Base-by-base conservation (phyloP, 129 eudicot genomes). In the Helianthus tuberosus region DNA sequence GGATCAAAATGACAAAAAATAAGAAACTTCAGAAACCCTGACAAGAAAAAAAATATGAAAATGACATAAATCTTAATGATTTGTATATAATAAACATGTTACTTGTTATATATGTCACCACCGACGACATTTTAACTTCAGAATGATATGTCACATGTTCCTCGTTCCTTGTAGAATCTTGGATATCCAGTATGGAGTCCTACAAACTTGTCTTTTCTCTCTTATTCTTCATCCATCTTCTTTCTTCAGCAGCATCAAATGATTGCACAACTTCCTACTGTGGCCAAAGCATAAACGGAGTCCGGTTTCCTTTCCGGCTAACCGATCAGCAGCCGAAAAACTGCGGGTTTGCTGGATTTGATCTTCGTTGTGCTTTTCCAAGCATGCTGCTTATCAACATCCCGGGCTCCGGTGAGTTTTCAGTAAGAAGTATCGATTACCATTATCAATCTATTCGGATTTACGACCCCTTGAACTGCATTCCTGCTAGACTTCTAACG, bases 261-360 rank as follows among this genome's bases (percentile, higher is more conserved):
- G 50, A 61, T 66, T 87, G 92, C 75, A 76, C 77, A 1, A 13
- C 54, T 51, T 64, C 80, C 1, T 55, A 23, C 36, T 89, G 96
- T 49, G 76, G 85, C 6, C 50, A 60, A 43, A 71, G 53, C 58
- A 7, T 65, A 48, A 46, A 39, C 55, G 5, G 50, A 5, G 58
- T 90, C 16, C 79, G 81, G 10, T 87, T 82, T 70, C 96, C 90
- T 12, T 90, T 90, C 64, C 75, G 75, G 6, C 35, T 83, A 58
- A 46, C 36, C 20, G 36, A 57, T 39, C 77, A 65, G 17, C 81
- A 83, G 15, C 64, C 85, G 0, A 41, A 63, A 71, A 74, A 48
- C 77, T 86, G 91, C 14, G 82, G 84, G 12, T 82, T 44, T 62
- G 81, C 86, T 0, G 88, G 88, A 6, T 84, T 90, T 60, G 15